These are phyloP conservation scores for Astrothelium macrocarpum DNA, from an alignment of 495 filamentous ascomycete species.

Conservation along the genomic window DNA sequence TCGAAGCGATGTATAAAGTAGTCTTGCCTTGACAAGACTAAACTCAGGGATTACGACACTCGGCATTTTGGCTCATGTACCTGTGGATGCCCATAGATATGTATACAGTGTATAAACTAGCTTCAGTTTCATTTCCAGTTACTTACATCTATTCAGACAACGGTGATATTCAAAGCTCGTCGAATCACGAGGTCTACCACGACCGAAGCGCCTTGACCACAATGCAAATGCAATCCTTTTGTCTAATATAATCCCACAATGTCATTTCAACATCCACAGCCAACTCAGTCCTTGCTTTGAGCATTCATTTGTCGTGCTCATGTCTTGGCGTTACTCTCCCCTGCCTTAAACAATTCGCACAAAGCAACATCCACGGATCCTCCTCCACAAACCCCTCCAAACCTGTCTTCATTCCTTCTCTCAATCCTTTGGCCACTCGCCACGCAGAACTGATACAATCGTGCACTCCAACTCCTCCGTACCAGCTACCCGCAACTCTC, in stretches of 20 bases:
- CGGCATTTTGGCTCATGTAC: neutral
- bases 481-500: constrained; percentile 71
- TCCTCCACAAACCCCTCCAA: constrained; percentile 13
- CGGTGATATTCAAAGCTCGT: neutral
- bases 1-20: neutral
- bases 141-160: neutral
- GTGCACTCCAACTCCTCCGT: constrained; percentile 52
- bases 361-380: neutral
- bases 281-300: too few relatives aligned
- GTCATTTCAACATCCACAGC: too few relatives aligned
- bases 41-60: neutral
- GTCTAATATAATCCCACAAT: neutral
- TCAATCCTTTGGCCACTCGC: constrained; percentile 33
- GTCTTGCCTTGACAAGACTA: neutral
- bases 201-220: neutral
- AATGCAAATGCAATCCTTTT: neutral
- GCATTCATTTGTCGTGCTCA: neutral
- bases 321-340: neutral
- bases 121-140: neutral
- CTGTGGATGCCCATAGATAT: neutral
- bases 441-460: constrained; percentile 51
- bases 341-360: neutral
- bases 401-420: constrained; percentile 18
- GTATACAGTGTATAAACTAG: neutral
- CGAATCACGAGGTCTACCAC: neutral